These are phyloP conservation scores for Trichoderma sp. DNA, from an alignment of 2,329 filamentous ascomycete genomes.

Conservation along the genomic window DNA sequence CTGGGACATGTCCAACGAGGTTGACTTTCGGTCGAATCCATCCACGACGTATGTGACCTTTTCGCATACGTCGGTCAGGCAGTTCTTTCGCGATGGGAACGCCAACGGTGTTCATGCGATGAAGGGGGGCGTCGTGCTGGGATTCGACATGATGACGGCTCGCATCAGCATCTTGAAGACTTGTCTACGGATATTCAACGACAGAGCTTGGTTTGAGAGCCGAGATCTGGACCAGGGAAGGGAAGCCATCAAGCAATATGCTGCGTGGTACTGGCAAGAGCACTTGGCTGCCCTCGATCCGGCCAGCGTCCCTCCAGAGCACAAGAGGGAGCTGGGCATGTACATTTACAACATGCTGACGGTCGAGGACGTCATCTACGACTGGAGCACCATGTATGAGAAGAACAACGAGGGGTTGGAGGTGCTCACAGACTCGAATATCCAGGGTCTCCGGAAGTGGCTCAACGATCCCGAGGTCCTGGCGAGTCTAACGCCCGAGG, in stretches of 20 bases:
- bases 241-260: constrained; percentile 44
- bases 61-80: constrained; percentile 46
- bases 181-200: constrained; percentile 46
- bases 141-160: constrained; percentile 42
- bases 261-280: constrained; percentile 51
- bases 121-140: constrained; percentile 35
- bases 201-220: constrained; percentile 38
- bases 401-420: constrained; percentile 48
- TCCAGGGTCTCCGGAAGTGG: constrained; percentile 43
- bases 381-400: constrained; percentile 47
- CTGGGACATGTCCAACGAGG: constrained; percentile 39
- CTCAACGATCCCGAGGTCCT: constrained; percentile 41
- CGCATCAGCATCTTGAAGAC: constrained; percentile 44
- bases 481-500: constrained; percentile 37
- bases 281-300: constrained; percentile 44
- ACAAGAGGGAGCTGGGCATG: constrained; percentile 42
- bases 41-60: constrained; percentile 45
- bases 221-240: constrained; percentile 36
- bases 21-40: constrained; percentile 49
- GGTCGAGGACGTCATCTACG: constrained; percentile 41
- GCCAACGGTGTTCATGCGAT: constrained; percentile 33
- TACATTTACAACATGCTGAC: constrained; percentile 45
- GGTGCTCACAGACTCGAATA: constrained; percentile 46
- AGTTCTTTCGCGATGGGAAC: constrained; percentile 44
- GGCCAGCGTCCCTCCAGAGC: constrained; percentile 31